phyloP scores from a whole-genome alignment of 148 eudicot genomes.

The Chenopodium album region DNA sequence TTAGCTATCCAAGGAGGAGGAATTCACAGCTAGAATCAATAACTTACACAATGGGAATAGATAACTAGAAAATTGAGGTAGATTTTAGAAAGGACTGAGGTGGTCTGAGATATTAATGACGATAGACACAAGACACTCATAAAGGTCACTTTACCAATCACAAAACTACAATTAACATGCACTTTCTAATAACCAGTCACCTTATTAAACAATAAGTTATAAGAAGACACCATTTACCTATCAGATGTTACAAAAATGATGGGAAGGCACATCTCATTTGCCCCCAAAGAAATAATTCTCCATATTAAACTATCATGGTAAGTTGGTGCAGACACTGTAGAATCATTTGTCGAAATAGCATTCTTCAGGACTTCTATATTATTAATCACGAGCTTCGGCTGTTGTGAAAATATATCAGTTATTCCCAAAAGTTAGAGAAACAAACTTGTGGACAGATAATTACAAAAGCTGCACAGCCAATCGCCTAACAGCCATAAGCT shows the following conservation, averaged over 20 bases:
- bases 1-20: too few relatives aligned
- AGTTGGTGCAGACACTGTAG: conserved; percentile 60
- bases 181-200: background rate
- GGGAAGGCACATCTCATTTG: conserved; percentile 87
- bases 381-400: conserved; percentile 96
- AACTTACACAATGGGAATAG: too few relatives aligned
- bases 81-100: too few relatives aligned
- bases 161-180: too few relatives aligned
- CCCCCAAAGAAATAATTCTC: conserved; percentile 86
- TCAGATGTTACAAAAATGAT: conserved; percentile 83
- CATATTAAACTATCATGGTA: conserved; percentile 95
- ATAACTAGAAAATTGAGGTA: too few relatives aligned
- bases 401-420: conserved; percentile 27
- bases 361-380: conserved; percentile 79
- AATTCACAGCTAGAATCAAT: too few relatives aligned
- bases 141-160: too few relatives aligned
- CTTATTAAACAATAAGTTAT: background rate
- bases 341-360: conserved; percentile 59
- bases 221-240: conserved; percentile 48
- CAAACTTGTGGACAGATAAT: background rate
- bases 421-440: conserved; percentile 13
- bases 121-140: too few relatives aligned
- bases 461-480: background rate
- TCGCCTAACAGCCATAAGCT: background rate
- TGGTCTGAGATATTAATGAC: too few relatives aligned